Evolutionary conservation across 2,329 filamentous ascomycete genomes (phyloP), one percentile per base, ranked within the genome.

Genomic region (Whalleya microplaca): DNA sequence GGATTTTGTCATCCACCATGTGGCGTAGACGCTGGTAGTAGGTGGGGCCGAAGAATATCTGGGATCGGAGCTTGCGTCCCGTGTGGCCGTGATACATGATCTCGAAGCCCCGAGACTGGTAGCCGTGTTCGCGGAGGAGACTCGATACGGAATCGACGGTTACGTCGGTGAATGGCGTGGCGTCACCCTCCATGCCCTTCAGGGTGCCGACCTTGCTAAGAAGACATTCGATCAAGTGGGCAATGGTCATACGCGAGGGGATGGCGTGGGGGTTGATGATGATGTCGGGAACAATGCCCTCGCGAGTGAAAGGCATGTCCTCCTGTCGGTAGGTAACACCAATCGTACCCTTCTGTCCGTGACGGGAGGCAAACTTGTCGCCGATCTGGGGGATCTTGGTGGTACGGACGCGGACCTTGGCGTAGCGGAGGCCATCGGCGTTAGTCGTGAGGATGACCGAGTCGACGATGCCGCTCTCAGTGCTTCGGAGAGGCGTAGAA

Each of bases 1-100:
- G 95, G 68, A 99, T 99, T 84, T 99, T 99, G 82, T 99, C 95
- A 74, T 99, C 95, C 66, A 99, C 96, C 96, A 99, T 99, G 78
- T 99, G 96, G 63, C 95, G 89, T 58, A 99, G 85, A 75, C 96
- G 92, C 78, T 99, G 95, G 78, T 99, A 99, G 80, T 99, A 99
- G 1, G 95, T 99, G 0, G 95, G 95, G 8, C 95, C 95, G 55
- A 99, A 85, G 85, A 99, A 99, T 53, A 98, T 89, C 75, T 99
- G 95, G 0, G 93, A 91, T 44, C 92, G 88, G 63, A 98, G 80
- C 81, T 99, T 99, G 66, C 88, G 87, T 50, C 95, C 95, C 3
- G 95, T 99, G 76, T 99, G 93, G 2, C 96, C 95, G 72, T 99
- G 96, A 79, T 97, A 99, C 92, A 99, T 94, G 73, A 97, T 87